Percentiles rank a stretch among this genome's conserved stretches.
These are phyloP conservation scores for Capronia epimyces DNA, from an alignment of 2,329 filamentous ascomycete species.

Conservation along the genomic window DNA sequence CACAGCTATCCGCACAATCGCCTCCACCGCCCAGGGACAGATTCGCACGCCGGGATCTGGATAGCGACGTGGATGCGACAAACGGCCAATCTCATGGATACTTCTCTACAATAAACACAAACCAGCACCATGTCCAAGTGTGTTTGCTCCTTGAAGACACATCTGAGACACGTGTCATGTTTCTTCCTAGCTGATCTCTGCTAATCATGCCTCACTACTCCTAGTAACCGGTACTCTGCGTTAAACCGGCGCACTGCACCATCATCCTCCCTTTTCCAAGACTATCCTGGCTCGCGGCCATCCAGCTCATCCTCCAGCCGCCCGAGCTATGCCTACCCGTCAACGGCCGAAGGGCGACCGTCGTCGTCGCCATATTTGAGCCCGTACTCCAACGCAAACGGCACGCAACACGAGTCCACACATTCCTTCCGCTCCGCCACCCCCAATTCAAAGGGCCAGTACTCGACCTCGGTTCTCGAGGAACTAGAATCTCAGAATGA, in stretches of 20 bases:
- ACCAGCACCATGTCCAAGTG: constrained; percentile 19
- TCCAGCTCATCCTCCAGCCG: constrained; percentile 25
- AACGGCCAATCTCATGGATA: constrained; percentile 2
- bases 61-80: neutral
- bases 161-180: neutral
- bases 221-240: constrained; percentile 49
- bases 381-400: constrained; percentile 13
- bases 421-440: constrained; percentile 22
- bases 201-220: neutral
- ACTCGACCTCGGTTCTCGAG: constrained; percentile 83
- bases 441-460: constrained; percentile 63
- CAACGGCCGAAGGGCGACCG: constrained; percentile 1
- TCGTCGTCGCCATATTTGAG: constrained; percentile 18
- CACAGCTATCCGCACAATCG: no score
- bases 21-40: no score
- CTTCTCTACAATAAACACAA: constrained; percentile 2
- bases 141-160: constrained; percentile 1
- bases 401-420: constrained; percentile 5
- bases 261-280: constrained; percentile 63
- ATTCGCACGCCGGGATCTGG: neutral
- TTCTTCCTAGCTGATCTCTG: neutral
- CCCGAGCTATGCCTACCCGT: constrained; percentile 20
- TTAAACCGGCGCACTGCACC: constrained; percentile 61
- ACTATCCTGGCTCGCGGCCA: constrained; percentile 33
- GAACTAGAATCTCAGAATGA: constrained; percentile 96